Base-by-base conservation (phyloP, 2,329 filamentous ascomycete species). In the Tolypocladium cylindrosporum region DNA sequence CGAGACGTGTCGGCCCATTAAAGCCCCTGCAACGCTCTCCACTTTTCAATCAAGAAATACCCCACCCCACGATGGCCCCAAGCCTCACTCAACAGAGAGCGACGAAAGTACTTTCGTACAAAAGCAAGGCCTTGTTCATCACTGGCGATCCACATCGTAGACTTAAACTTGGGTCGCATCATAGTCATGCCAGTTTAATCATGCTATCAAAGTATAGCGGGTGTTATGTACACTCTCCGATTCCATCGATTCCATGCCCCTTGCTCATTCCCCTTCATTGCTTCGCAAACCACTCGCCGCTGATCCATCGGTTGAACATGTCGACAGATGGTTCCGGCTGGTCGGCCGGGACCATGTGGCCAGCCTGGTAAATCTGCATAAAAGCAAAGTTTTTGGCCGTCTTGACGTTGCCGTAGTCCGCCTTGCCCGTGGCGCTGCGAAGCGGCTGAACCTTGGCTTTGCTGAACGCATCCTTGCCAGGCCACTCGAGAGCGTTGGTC, bases 301-400 rank as follows among this genome's bases (percentile, higher is more conserved):
- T 39, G 50, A 97, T 74, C 93, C 93, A 97, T 75, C 92, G 85
- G 83, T 96, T 97, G 72, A 95, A 84, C 78, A 97, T 92, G 75
- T 97, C 89, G 61, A 96, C 79, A 60, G 89, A 91, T 40, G 88
- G 83, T 75, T 89, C 89, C 19, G 93, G 92, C 79, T 97, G 92
- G 76, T 97, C 90, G 77, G 91, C 89, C 24, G 93, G 93, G 50
- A 96, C 91, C 91, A 97, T 97, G 81, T 97, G 93, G 65, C 94
- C 93, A 68, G 87, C 93, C 62, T 87, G 85, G 74, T 89, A 94
- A 64, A 97, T 81, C 69, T 86, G 88, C 79, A 96, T 87, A 73
- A 96, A 97, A 61, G 91, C 94, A 69, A 97, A 91, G 83, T 97
- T 97, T 66, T 90, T 90, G 65, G 86, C 86, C 61, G 84, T 86